These are phyloP conservation scores for Tricholomella constricta DNA, from an alignment of 768 basidiomycete genomes.

Conservation along the genomic window DNA sequence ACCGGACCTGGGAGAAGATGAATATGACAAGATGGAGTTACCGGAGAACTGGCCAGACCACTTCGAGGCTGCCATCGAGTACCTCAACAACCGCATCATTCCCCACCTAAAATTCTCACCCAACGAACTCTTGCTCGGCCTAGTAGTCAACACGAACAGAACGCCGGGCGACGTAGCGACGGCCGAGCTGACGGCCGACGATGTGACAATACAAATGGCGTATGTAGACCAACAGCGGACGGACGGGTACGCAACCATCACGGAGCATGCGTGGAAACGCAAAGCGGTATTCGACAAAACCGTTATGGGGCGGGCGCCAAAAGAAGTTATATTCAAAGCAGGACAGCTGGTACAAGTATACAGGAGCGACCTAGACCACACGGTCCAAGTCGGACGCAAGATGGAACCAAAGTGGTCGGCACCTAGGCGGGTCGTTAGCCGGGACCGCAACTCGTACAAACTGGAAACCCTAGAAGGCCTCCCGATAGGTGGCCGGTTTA, in stretches of 20 bases:
- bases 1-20: too few relatives aligned
- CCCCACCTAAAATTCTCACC: too few relatives aligned
- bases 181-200: neutral
- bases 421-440: constrained; percentile 14
- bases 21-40: too few relatives aligned
- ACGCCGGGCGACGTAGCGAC: too few relatives aligned
- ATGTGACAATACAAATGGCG: neutral
- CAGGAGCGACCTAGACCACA: constrained; percentile 8
- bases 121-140: neutral
- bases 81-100: neutral
- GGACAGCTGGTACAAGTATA: constrained; percentile 11
- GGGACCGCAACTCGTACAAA: constrained; percentile 22
- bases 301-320: neutral
- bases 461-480: constrained; percentile 18
- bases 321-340: constrained; percentile 6
- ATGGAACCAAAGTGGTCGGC: constrained; percentile 30
- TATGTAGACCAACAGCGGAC: neutral
- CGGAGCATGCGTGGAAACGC: neutral
- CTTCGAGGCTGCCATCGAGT: neutral
- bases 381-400: constrained; percentile 19
- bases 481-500: constrained; percentile 14
- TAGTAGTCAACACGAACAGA: too few relatives aligned
- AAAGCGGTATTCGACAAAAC: neutral
- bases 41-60: too few relatives aligned
- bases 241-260: neutral